Conservation (phyloP, 169 alveolate genomes). For the Eimeria acervulina region DNA sequence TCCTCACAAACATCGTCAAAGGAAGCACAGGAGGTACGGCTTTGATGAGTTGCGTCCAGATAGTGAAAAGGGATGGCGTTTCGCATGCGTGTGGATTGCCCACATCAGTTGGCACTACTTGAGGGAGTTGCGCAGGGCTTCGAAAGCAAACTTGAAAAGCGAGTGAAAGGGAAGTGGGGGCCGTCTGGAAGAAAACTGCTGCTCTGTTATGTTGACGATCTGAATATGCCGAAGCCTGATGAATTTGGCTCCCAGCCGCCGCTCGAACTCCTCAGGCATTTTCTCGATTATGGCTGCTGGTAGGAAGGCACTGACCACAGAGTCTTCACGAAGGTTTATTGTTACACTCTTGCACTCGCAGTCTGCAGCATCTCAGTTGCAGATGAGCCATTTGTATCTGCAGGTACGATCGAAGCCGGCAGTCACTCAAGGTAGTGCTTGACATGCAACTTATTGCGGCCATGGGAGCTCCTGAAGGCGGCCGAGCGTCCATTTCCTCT, state of each 20-base stretch:
- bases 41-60: conserved; percentile 81
- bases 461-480: conserved; percentile 98
- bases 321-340: no score
- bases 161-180: conserved; percentile 95
- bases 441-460: conserved; percentile 96
- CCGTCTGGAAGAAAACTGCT: conserved; percentile 95
- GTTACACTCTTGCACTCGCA: neutral
- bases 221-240: conserved; percentile 97
- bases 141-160: conserved; percentile 95
- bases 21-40: conserved; percentile 86
- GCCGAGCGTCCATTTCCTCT: conserved; percentile 94
- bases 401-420: conserved; percentile 95
- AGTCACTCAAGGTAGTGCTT: conserved; percentile 91
- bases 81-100: neutral
- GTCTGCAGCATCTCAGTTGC: neutral
- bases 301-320: conserved; percentile 84
- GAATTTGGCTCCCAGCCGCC: conserved; percentile 97
- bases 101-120: neutral
- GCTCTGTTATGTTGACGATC: conserved; percentile 96
- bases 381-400: neutral
- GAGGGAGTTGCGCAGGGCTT: conserved; percentile 89
- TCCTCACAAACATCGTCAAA: conserved; percentile 94
- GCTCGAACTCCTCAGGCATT: conserved; percentile 96
- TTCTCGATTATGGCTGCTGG: conserved; percentile 97
- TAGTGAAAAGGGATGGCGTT: conserved; percentile 88